These are phyloP conservation scores for Leccinum barrowsii DNA, from an alignment of 768 basidiomycete genomes.

Conservation along the genomic window DNA sequence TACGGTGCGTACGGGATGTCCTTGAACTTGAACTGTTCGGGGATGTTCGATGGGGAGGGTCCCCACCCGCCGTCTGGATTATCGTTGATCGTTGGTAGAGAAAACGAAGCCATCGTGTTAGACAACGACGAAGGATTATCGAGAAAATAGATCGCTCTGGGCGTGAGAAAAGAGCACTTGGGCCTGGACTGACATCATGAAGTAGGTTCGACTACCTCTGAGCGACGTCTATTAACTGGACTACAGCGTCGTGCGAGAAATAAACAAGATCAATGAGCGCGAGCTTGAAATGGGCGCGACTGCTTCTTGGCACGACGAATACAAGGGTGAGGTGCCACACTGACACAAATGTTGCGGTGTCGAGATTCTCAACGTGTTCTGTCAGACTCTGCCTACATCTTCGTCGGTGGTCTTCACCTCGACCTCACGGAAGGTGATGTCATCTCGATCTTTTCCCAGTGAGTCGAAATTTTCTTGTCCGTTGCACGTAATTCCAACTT, in stretches of 20 bases:
- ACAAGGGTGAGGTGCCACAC: constrained; percentile 53
- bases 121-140: constrained; percentile 7
- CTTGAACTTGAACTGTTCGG: constrained; percentile 93
- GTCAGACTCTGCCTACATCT: constrained; percentile 93
- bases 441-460: constrained; percentile 97
- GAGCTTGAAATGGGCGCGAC: constrained; percentile 77
- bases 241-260: constrained; percentile 85
- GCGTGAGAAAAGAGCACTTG: constrained; percentile 24
- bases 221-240: not conserved
- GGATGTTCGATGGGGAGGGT: constrained; percentile 76
- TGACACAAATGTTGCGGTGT: not conserved
- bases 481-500: not conserved
- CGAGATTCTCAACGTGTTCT: constrained; percentile 4
- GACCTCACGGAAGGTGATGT: constrained; percentile 98
- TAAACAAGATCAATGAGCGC: constrained; percentile 86
- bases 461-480: constrained; percentile 30
- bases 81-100: constrained; percentile 83
- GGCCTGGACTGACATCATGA: constrained; percentile 58
- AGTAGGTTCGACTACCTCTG: constrained; percentile 44
- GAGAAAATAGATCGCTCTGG: constrained; percentile 14
- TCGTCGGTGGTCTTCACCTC: constrained; percentile 81
- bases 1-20: constrained; percentile 98
- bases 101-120: constrained; percentile 69
- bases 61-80: constrained; percentile 95
- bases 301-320: constrained; percentile 95